Evolutionary conservation across 805 yeast species (phyloP), one percentile per base, ranked within the genome.

Genomic region (Candida sanyiensis): DNA sequence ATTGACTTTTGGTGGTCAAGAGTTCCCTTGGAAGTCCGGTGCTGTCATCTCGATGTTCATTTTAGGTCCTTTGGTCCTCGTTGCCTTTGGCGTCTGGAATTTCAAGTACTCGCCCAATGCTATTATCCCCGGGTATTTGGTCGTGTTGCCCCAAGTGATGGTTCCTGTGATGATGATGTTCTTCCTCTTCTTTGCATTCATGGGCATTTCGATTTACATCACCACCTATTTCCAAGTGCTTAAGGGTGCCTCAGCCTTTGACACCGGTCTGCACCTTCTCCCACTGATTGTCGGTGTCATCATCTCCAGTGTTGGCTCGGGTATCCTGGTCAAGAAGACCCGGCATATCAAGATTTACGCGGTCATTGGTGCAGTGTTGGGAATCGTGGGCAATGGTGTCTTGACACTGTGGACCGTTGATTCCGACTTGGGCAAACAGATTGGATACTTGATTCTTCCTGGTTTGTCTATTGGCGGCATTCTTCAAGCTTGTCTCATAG

Each of bases 1-100:
- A 1, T 48, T 77, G 21, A 66, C 78, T 0, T 68, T 75, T 48
- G 82, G 81, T 16, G 77, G 78, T 1, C 56, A 57, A 24, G 60
- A 64, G 18, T 48, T 35, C 33, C 56, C 70, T 3, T 77, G 83
- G 83, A 50, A 59, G 4, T 68, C 77, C 0, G 70, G 73, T 13
- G 64, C 71, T 3, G 71, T 73, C 3, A 67, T 77, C 5, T 33
- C 58, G 13, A 70, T 70, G 39, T 64, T 77, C 35, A 57, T 70
- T 11, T 30, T 75, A 21, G 79, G 81, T 4, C 67, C 69, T 1
- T 10, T 65, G 2, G 44, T 68, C 4, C 31, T 66, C 7, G 45
- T 63, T 6, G 44, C 41, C 0, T 73, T 74, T 35, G 35, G 46
- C 54, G 15, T 39, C 22, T 71, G 67, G 61, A 70, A 70, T 47